These are phyloP conservation scores for Aaosphaeria pasadenensis DNA, from an alignment of 2,329 filamentous ascomycete genomes.

Conservation along the genomic window DNA sequence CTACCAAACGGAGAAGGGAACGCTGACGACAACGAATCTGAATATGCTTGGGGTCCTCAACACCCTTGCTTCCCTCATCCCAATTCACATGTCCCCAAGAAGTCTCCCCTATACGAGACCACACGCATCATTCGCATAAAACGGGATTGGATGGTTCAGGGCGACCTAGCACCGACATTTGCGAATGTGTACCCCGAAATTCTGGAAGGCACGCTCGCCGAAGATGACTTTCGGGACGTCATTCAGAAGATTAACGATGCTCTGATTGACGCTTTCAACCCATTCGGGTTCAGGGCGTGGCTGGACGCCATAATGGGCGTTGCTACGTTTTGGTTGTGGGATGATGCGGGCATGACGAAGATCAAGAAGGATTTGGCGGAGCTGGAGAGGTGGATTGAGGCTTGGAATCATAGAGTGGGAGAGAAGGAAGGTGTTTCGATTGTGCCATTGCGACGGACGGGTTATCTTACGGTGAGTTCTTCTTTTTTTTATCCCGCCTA, in stretches of 20 bases:
- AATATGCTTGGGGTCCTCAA: conserved; percentile 84
- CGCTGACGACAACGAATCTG: conserved; percentile 38
- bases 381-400: conserved; percentile 78
- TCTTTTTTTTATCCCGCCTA: conserved; percentile 28
- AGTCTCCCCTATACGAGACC: conserved; percentile 68
- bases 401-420: conserved; percentile 74
- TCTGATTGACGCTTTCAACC: conserved; percentile 74
- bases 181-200: conserved; percentile 97
- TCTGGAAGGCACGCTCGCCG: conserved; percentile 77
- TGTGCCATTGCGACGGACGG: conserved; percentile 75
- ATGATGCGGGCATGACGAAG: conserved; percentile 76
- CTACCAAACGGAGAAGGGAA: conserved; percentile 53
- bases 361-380: conserved; percentile 68
- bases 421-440: conserved; percentile 65
- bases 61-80: conserved; percentile 94
- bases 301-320: conserved; percentile 77
- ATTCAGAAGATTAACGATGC: conserved; percentile 80
- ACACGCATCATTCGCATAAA: conserved; percentile 91
- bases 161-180: conserved; percentile 88
- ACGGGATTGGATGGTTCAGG: conserved; percentile 85
- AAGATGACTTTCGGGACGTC: conserved; percentile 80
- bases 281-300: conserved; percentile 72
- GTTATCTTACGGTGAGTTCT: conserved; percentile 71
- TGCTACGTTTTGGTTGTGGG: conserved; percentile 90
- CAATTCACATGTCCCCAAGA: conserved; percentile 82